Evolutionary conservation across 257 asterid genomes (phyloP).

Genomic region (Rhazya stricta): DNA sequence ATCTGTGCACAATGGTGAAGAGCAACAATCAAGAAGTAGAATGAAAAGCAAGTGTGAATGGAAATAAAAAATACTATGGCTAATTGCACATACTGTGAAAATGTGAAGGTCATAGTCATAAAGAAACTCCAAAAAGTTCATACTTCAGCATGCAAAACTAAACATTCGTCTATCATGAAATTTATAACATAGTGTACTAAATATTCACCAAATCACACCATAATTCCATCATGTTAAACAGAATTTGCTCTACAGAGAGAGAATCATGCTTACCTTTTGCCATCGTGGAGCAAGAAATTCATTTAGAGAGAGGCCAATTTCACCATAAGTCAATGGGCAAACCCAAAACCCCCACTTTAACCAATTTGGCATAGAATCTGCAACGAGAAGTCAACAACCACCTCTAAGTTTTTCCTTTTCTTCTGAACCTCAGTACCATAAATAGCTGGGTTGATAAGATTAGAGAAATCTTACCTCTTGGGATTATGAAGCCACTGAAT

Average conservation of each 20-base stretch:
- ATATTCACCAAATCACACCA: neutral
- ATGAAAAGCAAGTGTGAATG: neutral
- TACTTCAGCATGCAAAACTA: neutral
- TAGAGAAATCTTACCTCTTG: constrained; percentile 39
- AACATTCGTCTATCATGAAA: neutral
- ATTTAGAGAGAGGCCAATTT: constrained; percentile 56
- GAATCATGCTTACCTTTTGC: constrained; percentile 41
- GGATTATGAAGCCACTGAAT: constrained; percentile 61
- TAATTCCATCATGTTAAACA: neutral
- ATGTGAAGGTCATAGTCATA: neutral
- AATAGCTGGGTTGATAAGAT: neutral
- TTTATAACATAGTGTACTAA: neutral
- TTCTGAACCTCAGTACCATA: neutral
- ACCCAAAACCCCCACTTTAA: constrained; percentile 71
- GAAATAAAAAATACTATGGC: neutral
- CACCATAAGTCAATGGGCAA: constrained; percentile 63
- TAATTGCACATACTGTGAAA: neutral
- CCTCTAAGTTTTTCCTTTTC: neutral
- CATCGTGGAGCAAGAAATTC: constrained; percentile 68
- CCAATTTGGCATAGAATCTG: constrained; percentile 77
- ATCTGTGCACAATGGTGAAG: constrained; percentile 19
- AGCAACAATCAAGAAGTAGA: neutral
- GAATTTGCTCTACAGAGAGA: neutral
- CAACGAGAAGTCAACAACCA: constrained; percentile 21
- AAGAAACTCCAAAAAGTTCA: no score